phyloP scores from a whole-genome alignment of 1,284 basidiomycete species.

The Naganishia cerealis region DNA sequence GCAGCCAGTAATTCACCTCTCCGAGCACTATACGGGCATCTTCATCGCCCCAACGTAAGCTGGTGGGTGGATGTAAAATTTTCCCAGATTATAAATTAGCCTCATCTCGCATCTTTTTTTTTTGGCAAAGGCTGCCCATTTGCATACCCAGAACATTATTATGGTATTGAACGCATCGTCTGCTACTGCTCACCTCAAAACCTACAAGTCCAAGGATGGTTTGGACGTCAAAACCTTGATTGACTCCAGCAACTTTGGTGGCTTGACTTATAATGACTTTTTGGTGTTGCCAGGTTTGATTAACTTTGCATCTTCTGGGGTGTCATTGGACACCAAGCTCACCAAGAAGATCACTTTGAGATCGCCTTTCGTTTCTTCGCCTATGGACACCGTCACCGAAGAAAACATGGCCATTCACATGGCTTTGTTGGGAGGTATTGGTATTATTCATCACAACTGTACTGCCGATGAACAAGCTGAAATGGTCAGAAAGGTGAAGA shows the following conservation, averaged over 20 bases:
- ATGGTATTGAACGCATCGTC: too few relatives aligned
- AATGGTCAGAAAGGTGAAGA: constrained; percentile 97
- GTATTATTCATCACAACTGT: constrained; percentile 99
- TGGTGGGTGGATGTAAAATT: too few relatives aligned
- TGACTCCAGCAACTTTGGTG: constrained; percentile 78
- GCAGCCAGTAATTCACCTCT: too few relatives aligned
- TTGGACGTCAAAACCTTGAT: constrained; percentile 83
- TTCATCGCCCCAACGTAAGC: too few relatives aligned
- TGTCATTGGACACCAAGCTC: constrained; percentile 79
- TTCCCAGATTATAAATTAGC: too few relatives aligned
- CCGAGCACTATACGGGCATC: too few relatives aligned
- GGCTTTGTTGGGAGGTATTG: constrained; percentile 92
- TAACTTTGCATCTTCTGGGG: constrained; percentile 73
- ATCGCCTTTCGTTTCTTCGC: constrained; percentile 95
- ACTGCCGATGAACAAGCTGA: constrained; percentile 81
- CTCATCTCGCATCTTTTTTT: too few relatives aligned
- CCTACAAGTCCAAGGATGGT: constrained; percentile 79
- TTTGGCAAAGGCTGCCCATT: too few relatives aligned
- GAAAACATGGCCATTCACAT: constrained; percentile 94
- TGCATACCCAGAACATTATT: too few relatives aligned
- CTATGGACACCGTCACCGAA: constrained; percentile 99
- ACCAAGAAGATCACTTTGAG: constrained; percentile 90
- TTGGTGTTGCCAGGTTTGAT: constrained; percentile 93
- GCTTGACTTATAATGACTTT: constrained; percentile 96
- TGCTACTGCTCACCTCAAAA: too few relatives aligned